A percentile compares a stretch with the other conserved stretches of the same genome.
Conservation (phyloP, 1,139 yeast genomes). For the Candida smagusa region DNA sequence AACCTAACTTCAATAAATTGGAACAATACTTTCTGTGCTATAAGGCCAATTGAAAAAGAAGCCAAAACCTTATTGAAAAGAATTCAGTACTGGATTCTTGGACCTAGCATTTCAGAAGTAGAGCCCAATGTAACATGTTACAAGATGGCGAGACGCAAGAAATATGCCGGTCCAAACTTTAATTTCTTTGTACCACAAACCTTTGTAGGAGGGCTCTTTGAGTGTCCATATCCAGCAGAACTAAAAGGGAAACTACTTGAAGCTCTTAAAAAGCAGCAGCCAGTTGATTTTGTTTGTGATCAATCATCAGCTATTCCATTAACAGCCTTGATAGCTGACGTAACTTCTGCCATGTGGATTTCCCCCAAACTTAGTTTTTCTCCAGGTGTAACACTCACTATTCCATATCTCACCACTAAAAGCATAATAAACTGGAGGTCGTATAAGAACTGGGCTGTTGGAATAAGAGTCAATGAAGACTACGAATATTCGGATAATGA, state of each 20-base stretch:
- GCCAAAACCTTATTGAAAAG: no score
- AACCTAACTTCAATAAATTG: slow-evolving; percentile 49
- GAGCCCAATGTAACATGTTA: slow-evolving; percentile 42
- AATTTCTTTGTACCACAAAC: slow-evolving; percentile 56
- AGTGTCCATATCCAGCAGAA: slow-evolving; percentile 40
- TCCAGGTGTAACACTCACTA: slow-evolving; percentile 37
- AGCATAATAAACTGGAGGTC: slow-evolving; percentile 42
- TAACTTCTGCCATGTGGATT: slow-evolving; percentile 48
- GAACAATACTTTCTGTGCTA: slow-evolving; percentile 51
- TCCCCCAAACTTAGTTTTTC: slow-evolving; percentile 22
- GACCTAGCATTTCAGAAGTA: background rate
- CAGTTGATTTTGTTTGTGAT: slow-evolving; percentile 31
- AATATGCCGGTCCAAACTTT: slow-evolving; percentile 49
- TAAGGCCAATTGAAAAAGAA: slow-evolving; percentile 20
- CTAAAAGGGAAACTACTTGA: slow-evolving; percentile 18
- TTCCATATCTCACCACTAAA: slow-evolving; percentile 60
- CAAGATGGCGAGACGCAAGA: slow-evolving; percentile 60
- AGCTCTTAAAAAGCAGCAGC: slow-evolving; percentile 13
- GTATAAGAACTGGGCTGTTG: slow-evolving; percentile 45
- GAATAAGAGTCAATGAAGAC: slow-evolving; percentile 49
- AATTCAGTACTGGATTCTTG: no score
- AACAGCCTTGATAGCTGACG: slow-evolving; percentile 60
- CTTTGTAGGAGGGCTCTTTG: slow-evolving; percentile 65
- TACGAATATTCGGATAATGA: slow-evolving; percentile 44
- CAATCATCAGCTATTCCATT: slow-evolving; percentile 41